Conservation (phyloP, 2,329 filamentous ascomycete genomes). For the Alternaria postmessia region DNA sequence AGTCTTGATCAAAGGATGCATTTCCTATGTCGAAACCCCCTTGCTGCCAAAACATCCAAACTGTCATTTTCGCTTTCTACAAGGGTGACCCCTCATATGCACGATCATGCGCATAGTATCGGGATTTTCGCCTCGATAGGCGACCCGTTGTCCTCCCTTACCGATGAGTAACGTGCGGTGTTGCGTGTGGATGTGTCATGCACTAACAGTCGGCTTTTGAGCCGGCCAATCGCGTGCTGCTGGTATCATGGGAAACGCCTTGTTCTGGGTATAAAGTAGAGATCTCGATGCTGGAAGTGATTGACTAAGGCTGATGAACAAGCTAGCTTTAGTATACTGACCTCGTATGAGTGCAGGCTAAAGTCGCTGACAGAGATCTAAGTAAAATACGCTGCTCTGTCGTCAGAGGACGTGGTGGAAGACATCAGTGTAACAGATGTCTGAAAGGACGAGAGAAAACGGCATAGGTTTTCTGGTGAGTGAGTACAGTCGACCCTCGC, state of each 20-base stretch:
- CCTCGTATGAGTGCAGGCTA: neutral
- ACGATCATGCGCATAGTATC: neutral
- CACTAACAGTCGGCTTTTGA: neutral
- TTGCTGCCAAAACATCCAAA: neutral
- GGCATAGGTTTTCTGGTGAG: neutral
- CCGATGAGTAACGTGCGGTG: neutral
- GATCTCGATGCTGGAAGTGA: neutral
- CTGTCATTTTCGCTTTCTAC: neutral
- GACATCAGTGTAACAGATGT: neutral
- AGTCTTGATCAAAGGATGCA: neutral
- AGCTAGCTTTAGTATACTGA: neutral
- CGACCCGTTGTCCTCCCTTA: neutral
- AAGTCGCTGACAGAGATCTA: neutral
- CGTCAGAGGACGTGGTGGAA: neutral
- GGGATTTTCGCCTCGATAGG: neutral
- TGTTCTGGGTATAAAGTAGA: neutral
- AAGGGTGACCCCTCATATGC: constrained; percentile 1
- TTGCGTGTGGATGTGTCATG: neutral
- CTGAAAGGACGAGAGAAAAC: neutral
- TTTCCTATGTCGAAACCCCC: neutral
- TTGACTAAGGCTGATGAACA: neutral
- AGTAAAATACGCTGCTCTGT: neutral
- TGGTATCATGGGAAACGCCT: neutral
- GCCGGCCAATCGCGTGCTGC: neutral
- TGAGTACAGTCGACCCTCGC: neutral